Base-by-base conservation (phyloP, 1,284 basidiomycete genomes). In the Malassezia globosa region DNA sequence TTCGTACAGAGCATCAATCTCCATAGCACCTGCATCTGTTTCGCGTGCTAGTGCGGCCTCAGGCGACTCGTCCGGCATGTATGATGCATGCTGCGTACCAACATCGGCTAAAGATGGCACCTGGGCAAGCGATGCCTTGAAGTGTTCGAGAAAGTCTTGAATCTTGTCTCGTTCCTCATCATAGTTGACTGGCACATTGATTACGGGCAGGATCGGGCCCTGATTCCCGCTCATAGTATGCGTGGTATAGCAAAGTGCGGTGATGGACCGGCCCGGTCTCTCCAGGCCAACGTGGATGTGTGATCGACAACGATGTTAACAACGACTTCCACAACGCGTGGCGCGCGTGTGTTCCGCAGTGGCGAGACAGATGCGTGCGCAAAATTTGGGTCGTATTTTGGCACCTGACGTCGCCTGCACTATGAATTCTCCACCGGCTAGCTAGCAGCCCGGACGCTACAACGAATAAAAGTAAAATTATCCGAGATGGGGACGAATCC, bases 101-200 rank as follows among this genome's bases (percentile, higher is more conserved):
- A 27, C 51, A 34, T 25, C 43, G 22, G 39, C 54, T 35, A 21
- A 55, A 27, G 36, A 48, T 37, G 37, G 46, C 35, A 62, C 52
- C 10, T 58, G 44, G 3, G 56, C 53, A 4, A 56, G 51, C 8
- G 55, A 46, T 3, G 58, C 62, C 44, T 68, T 68, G 58, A 58
- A 67, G 48, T 59, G 56, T 37, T 54, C 37, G 29, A 69, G 49
- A 49, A 69, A 69, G 41, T 69, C 61, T 33, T 42, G 51, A 44
- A 69, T 69, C 46, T 68, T 68, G 18, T 57, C 55, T 18, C 60
- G 58, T 50, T 78, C 75, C 13, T 74, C 72, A 4, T 72, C 72
- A 58, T 81, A 81, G 69, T 78, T 74, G 46, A 81, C 72, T 39
- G 73, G 62, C 33, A 78, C 68, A 48, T 73, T 74, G 58, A 79